A percentile compares a stretch with the other conserved stretches of the same genome.
Conservation (phyloP, 2,329 filamentous ascomycete species). For the Teratosphaeria pseudoeucalypti region DNA sequence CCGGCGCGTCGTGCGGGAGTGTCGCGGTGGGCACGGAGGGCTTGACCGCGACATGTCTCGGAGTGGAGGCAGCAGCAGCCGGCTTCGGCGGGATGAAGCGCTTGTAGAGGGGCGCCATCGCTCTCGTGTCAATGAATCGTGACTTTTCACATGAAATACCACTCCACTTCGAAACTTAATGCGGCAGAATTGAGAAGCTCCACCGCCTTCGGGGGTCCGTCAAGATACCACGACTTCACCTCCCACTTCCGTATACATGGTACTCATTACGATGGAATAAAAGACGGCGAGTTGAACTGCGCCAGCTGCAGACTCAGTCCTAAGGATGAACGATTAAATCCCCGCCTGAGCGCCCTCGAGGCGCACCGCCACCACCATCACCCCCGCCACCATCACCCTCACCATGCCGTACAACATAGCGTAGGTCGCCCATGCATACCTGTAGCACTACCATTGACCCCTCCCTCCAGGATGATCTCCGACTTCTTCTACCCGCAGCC, state of each 20-base stretch:
- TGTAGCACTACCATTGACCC: not conserved
- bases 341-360: constrained; percentile 10
- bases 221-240: not conserved
- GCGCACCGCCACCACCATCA: not conserved
- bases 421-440: constrained; percentile 31
- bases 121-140: constrained; percentile 17
- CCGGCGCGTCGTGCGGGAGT: not conserved
- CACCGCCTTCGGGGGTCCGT: constrained; percentile 2
- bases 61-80: not conserved
- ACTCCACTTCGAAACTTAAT: not conserved
- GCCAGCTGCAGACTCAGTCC: not conserved
- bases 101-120: constrained; percentile 31
- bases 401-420: constrained; percentile 61
- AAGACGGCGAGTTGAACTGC: not conserved
- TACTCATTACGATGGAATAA: no score
- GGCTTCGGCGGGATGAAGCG: constrained; percentile 35
- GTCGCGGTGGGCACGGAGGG: not conserved
- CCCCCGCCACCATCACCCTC: not conserved
- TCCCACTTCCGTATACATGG: not conserved
- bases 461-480: constrained; percentile 66
- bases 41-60: not conserved
- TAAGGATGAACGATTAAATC: not conserved
- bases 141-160: not conserved
- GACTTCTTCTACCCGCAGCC: constrained; percentile 99
- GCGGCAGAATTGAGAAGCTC: not conserved